phyloP scores from a whole-genome alignment of 2,329 filamentous ascomycete species.

The Nannizziopsis arthrosporioides region DNA sequence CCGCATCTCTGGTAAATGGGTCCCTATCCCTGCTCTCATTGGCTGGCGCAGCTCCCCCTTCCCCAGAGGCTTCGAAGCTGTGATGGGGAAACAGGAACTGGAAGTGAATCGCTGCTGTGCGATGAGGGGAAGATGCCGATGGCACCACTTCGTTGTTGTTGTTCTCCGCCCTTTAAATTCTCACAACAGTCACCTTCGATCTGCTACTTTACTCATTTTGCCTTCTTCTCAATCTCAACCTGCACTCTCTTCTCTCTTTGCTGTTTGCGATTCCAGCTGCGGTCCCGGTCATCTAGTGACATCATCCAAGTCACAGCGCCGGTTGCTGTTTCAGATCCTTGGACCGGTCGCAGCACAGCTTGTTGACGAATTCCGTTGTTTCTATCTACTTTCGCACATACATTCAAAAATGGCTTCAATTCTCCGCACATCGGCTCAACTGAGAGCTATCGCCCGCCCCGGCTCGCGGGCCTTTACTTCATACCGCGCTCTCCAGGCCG shows the following conservation, averaged over 20 bases:
- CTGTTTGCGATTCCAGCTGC: no score
- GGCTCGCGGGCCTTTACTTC: slow-evolving; percentile 8
- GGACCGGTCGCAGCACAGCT: not conserved
- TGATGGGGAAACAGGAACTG: no score
- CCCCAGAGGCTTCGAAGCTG: not conserved
- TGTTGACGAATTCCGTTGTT: not conserved
- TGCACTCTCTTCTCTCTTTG: no score
- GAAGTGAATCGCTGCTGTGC: no score
- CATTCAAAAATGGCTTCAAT: slow-evolving; percentile 25
- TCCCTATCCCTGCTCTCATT: not conserved
- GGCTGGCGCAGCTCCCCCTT: slow-evolving; percentile 4
- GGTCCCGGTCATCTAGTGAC: no score
- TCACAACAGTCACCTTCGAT: no score
- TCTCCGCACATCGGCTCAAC: slow-evolving; percentile 27
- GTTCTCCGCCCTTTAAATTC: no score
- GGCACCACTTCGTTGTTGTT: no score
- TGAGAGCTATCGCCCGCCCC: slow-evolving; percentile 24
- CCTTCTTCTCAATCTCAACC: no score
- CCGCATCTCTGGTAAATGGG: not conserved
- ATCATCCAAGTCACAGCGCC: no score
- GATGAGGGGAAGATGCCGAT: no score
- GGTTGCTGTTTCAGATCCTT: not conserved
- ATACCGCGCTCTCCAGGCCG: slow-evolving; percentile 9
- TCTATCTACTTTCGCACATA: not conserved
- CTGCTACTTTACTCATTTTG: no score